Evolutionary conservation across 768 basidiomycete species (phyloP), one percentile per base, ranked within the genome.

Genomic region (Steccherinum ochraceum): DNA sequence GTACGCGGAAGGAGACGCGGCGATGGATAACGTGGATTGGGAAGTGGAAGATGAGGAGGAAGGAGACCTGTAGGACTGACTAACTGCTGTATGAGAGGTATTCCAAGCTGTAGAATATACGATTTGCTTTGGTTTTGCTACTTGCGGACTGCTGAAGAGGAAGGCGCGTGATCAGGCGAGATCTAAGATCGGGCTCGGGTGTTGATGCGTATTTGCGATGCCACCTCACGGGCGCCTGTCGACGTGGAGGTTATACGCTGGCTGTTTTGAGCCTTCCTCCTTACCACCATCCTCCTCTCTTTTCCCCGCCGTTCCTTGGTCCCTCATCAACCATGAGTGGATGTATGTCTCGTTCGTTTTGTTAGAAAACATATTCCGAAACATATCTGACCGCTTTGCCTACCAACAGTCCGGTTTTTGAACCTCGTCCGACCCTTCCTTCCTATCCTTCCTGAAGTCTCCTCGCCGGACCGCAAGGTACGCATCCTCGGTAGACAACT

Each of bases 361-460:
- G 19, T 45, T 27, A 3, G 41, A 35, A 16, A 20, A 12, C n/a
- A n/a, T 5, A 30, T 5, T 40, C 35, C 35, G 11, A 23, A 7
- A 43, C 18, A 43, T 19, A 43, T 10, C 41, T 18, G 19, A 43
- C 41, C 41, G n/a, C 11, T n/a, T n/a, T 19, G 5, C 48, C 27
- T 50, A 30, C 40, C 24, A 24, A 21, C 61, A 95, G 93, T 95
- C 73, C 90, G 93, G 73, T 95, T 96, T 75, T 77, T 97, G 64
- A 94, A 95, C 75, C 91, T 95, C 65, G 94, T 96, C 73, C 85
- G 93, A 69, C 95, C 95, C 52, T 97, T 99, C 77, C 82, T 97
- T 72, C 89, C 92, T 46, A 85, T 97, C 64, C 78, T 98, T 55
- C 95, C 95, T 46, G 95, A 99, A 73, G 93, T 98, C 52, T 92